A percentile compares a stretch with the other conserved stretches of the same genome.
These are phyloP conservation scores for Zea luxurians DNA, from an alignment of 176 grass and related monocot genomes.

Conservation along the genomic window DNA sequence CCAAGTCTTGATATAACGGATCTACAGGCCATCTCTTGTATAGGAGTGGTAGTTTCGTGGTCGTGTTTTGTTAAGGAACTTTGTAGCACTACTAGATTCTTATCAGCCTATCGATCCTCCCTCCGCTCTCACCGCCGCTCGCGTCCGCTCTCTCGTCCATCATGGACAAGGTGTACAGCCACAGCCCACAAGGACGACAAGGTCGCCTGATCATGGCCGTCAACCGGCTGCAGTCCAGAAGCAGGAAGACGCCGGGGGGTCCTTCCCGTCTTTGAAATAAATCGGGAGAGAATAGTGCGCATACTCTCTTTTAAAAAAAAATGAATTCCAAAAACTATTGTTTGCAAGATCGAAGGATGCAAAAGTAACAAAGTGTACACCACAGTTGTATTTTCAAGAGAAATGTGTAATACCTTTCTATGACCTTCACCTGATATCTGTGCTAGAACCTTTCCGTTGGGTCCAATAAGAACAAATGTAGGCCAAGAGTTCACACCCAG, in stretches of 20 bases:
- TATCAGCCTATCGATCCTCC: neutral
- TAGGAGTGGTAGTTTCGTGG: neutral
- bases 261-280: too few species aligned
- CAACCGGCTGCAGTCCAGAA: too few species aligned
- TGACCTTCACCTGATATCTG: slow-evolving; percentile 89
- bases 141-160: neutral
- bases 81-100: neutral
- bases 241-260: too few species aligned
- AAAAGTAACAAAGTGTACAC: neutral
- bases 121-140: neutral
- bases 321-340: neutral
- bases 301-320: neutral
- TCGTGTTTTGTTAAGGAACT: neutral
- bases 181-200: neutral
- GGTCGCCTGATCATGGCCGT: neutral
- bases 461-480: slow-evolving; percentile 84
- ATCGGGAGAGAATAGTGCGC: neutral
- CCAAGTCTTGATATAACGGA: neutral
- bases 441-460: slow-evolving; percentile 86
- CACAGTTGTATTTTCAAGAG: slow-evolving; percentile 3
- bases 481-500: slow-evolving; percentile 94
- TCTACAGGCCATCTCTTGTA: neutral
- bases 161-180: neutral
- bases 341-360: slow-evolving; percentile 16
- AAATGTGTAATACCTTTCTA: slow-evolving; percentile 64